Base-by-base conservation (phyloP, 2,329 filamentous ascomycete genomes). In the Aureobasidium vineae region DNA sequence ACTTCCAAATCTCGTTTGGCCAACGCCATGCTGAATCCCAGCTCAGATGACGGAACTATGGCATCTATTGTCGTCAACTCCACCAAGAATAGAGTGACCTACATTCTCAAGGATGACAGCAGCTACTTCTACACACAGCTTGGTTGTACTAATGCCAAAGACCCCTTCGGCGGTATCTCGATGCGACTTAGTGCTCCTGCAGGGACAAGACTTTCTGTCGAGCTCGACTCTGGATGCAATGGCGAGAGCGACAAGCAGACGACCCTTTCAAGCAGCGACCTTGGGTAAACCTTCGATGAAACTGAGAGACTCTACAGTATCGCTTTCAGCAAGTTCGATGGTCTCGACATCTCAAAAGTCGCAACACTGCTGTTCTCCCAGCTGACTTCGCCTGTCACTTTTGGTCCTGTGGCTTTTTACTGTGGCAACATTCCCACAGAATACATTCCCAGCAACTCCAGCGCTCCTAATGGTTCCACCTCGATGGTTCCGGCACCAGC, bases 91-190 rank as follows among this genome's bases (percentile, higher is more conserved):
- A 31, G 49, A 52, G 49, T 52, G 13, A 52, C 26, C 8, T 52
- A 52, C 26, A 52, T 26, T n/a, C 49, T 26, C 5, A 52, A 52
- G 13, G 49, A 52, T 52, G 26, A 5, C 1, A 52, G 49, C 13
- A 31, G 49, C 26, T 52, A 52, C 49, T 52, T 52, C 49, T 52
- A 52, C 16, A 52, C 49, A 19, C 49, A 52, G 19, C 26, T 52
- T 13, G 49, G 49, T 11, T 52, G 49, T n/a, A 52, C 49, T 5
- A 31, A 31, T 19, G 49, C 49, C 16, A 16, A 19, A 7, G 26
- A 31, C 8, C 26, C 13, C 26, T 52, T 52, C 26, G 49, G 49
- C 5, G 26, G 49, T 31, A 52, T 52, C 49, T 52, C 49, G 31
- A 52, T 52, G 49, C 23, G 26, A 19, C 49, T 52, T n/a, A 52